Conservation (phyloP, 352 stramenopile genomes). For the Thalassiosira oceanica region DNA sequence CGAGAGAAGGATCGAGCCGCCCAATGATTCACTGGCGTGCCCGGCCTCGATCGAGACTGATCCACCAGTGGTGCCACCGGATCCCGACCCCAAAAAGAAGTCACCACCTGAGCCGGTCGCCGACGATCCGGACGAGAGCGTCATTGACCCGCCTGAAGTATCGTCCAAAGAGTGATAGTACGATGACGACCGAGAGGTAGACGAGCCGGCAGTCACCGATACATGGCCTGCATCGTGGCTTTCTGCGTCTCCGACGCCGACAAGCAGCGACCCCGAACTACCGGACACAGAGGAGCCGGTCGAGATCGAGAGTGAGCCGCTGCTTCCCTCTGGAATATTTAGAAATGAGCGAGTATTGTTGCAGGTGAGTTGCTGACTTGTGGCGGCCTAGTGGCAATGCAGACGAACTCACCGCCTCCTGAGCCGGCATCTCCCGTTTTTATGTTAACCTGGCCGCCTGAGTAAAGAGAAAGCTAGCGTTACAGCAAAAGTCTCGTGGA, state of each 20-base stretch:
- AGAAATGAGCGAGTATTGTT: too few species aligned
- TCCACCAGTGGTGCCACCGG: not conserved
- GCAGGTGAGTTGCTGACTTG: too few species aligned
- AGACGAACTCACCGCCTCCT: too few species aligned
- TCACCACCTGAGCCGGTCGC: not conserved
- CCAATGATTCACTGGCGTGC: not conserved
- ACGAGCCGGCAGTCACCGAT: not conserved
- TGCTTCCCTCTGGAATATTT: conserved; percentile 2
- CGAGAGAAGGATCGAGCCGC: not conserved
- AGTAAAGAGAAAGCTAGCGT: too few species aligned
- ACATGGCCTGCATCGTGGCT: not conserved
- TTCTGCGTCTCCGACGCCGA: not conserved
- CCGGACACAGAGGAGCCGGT: conserved; percentile 6
- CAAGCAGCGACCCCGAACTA: not conserved
- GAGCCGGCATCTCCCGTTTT: too few species aligned
- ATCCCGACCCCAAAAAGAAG: not conserved
- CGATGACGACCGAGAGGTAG: not conserved
- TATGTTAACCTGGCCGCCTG: too few species aligned
- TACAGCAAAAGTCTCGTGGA: too few species aligned
- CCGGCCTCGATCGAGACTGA: not conserved
- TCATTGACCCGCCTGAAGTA: not conserved
- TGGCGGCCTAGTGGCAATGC: too few species aligned
- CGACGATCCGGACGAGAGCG: not conserved
- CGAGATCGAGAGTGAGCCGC: conserved; percentile 3
- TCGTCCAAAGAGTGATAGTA: not conserved